phyloP scores from a whole-genome alignment of 129 eudicot genomes.

The Kitagawia praeruptora region DNA sequence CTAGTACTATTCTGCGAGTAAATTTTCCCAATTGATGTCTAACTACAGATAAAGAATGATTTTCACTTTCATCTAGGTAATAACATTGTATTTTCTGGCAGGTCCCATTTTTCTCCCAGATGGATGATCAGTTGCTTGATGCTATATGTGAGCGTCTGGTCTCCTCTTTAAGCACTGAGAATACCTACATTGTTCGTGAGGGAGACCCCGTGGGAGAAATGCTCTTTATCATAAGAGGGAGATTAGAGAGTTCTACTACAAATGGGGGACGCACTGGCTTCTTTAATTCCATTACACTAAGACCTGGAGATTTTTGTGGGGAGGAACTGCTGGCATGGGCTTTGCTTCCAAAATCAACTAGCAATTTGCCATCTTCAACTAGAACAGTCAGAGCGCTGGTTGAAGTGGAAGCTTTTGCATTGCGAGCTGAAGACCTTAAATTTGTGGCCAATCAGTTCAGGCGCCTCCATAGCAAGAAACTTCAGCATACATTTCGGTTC shows the following conservation, averaged over 20 bases:
- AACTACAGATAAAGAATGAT: background rate
- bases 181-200: constrained; percentile 89
- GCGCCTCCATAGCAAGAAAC: constrained; percentile 85
- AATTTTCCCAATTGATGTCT: background rate
- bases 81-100: constrained; percentile 15
- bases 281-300: constrained; percentile 64
- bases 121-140: constrained; percentile 96
- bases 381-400: constrained; percentile 79
- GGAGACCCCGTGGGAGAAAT: constrained; percentile 93
- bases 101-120: constrained; percentile 98
- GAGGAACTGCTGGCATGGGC: constrained; percentile 98
- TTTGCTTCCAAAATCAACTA: constrained; percentile 77
- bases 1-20: background rate
- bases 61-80: background rate
- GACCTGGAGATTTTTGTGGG: constrained; percentile 95
- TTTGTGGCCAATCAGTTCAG: constrained; percentile 90
- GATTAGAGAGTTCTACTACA: constrained; percentile 89
- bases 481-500: constrained; percentile 92
- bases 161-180: constrained; percentile 86
- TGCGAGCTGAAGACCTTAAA: constrained; percentile 90
- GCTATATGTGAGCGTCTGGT: constrained; percentile 94
- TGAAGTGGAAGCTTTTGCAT: constrained; percentile 92
- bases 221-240: constrained; percentile 88
- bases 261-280: constrained; percentile 96
- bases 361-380: constrained; percentile 86